Evolutionary conservation across 2,329 filamentous ascomycete species (phyloP).

Genomic region (Aspergillus viridinutans): DNA sequence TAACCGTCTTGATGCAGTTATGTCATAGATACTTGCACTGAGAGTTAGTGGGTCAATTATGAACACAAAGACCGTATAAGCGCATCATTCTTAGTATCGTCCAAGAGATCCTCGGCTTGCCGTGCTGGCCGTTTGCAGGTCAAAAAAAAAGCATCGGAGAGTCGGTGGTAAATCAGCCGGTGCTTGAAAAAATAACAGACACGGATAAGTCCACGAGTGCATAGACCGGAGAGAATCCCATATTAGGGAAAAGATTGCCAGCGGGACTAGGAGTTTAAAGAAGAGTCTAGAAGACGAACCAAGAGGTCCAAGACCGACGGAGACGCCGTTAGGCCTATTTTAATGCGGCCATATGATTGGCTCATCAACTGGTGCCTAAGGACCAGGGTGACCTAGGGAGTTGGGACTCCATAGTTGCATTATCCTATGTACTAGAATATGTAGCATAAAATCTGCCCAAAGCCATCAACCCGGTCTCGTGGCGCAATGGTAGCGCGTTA

Average conservation of each 20-base stretch:
- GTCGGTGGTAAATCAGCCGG: no score
- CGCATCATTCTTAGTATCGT: no score
- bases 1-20: background rate
- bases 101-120: no score
- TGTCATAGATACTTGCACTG: background rate
- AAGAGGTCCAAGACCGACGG: no score
- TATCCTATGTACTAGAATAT: background rate
- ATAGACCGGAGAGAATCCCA: background rate
- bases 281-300: background rate
- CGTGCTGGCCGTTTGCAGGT: no score
- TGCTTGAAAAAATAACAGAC: background rate
- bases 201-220: no score
- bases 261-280: background rate
- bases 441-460: background rate
- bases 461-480: slow-evolving; percentile 17
- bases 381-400: no score
- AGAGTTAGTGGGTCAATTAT: background rate
- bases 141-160: no score
- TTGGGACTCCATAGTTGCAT: no score
- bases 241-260: background rate
- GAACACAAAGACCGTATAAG: background rate
- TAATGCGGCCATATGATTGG: background rate
- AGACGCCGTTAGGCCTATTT: background rate
- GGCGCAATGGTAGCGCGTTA: slow-evolving; percentile 37
- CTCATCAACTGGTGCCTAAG: background rate